Evolutionary conservation across 306 rosid genomes (phyloP).

Genomic region (Arachis stenosperma): DNA sequence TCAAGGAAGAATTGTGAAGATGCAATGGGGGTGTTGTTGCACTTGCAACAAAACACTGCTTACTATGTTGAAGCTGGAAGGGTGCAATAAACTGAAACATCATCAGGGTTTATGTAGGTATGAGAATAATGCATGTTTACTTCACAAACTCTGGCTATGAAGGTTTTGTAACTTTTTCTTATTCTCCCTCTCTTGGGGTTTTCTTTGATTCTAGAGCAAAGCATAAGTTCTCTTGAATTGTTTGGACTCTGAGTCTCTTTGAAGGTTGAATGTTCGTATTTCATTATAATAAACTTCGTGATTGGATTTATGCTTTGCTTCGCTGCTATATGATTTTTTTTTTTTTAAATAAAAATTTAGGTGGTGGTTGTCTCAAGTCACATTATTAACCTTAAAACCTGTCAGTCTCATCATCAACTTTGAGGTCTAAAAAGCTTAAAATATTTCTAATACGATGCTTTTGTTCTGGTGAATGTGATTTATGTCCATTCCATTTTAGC

Average conservation of each 20-base stretch:
- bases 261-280: conserved; percentile 39
- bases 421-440: background rate
- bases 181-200: conserved; percentile 53
- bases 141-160: conserved; percentile 57
- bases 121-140: conserved; percentile 40
- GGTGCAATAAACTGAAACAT: conserved; percentile 44
- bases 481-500: conserved; percentile 6
- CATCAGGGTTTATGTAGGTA: conserved; percentile 71
- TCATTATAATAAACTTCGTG: conserved; percentile 40
- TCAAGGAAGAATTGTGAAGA: conserved; percentile 9
- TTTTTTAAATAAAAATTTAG: background rate
- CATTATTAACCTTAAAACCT: conserved; percentile 5
- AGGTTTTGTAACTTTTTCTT: conserved; percentile 66
- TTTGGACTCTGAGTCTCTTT: conserved; percentile 16
- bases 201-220: conserved; percentile 78
- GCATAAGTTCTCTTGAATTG: conserved; percentile 56
- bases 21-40: conserved; percentile 20
- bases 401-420: background rate
- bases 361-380: background rate
- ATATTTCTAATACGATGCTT: conserved; percentile 15
- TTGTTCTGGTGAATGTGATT: conserved; percentile 11
- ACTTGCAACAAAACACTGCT: conserved; percentile 14
- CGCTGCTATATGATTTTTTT: conserved; percentile 36
- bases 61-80: conserved; percentile 33
- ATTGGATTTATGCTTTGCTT: conserved; percentile 77